Conservation (phyloP, 1,284 basidiomycete species). For the Apiotrichum mycotoxinovorans region DNA sequence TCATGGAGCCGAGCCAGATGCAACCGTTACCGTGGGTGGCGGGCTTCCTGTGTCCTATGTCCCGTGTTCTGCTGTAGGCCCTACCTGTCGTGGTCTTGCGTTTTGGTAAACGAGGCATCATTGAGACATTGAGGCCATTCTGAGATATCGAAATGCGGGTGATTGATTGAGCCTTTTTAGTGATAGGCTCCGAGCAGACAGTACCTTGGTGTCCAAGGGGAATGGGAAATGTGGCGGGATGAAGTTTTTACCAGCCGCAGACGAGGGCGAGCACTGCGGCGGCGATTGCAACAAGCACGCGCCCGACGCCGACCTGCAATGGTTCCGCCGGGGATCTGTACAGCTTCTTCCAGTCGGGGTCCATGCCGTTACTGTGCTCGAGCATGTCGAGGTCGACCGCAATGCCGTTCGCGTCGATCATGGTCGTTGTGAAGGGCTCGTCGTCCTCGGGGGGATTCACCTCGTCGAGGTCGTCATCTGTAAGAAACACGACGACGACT, state of each 20-base stretch:
- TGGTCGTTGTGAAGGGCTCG: constrained; percentile 56
- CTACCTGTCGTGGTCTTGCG: too few relatives aligned
- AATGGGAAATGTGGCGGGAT: too few relatives aligned
- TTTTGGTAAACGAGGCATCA: too few relatives aligned
- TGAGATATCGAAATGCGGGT: too few relatives aligned
- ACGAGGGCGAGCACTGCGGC: background rate
- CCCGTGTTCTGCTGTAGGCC: too few relatives aligned
- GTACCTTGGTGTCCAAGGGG: too few relatives aligned
- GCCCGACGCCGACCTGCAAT: background rate
- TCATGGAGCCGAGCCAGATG: too few relatives aligned
- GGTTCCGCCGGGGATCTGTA: background rate
- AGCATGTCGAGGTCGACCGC: constrained; percentile 43
- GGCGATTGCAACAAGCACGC: background rate
- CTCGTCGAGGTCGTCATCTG: constrained; percentile 52
- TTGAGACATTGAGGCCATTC: too few relatives aligned
- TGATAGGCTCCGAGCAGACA: too few relatives aligned
- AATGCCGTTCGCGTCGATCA: constrained; percentile 37
- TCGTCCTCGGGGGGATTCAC: constrained; percentile 43
- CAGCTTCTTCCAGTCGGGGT: background rate
- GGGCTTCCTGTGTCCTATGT: too few relatives aligned
- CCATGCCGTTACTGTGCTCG: constrained; percentile 46
- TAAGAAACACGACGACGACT: constrained; percentile 68
- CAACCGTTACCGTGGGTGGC: too few relatives aligned
- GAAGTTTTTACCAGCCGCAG: background rate
- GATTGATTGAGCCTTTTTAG: too few relatives aligned